A percentile compares a stretch with the other conserved stretches of the same genome.
These are phyloP conservation scores for Zasmidium angulare DNA, from an alignment of 2,329 filamentous ascomycete species.

Conservation along the genomic window DNA sequence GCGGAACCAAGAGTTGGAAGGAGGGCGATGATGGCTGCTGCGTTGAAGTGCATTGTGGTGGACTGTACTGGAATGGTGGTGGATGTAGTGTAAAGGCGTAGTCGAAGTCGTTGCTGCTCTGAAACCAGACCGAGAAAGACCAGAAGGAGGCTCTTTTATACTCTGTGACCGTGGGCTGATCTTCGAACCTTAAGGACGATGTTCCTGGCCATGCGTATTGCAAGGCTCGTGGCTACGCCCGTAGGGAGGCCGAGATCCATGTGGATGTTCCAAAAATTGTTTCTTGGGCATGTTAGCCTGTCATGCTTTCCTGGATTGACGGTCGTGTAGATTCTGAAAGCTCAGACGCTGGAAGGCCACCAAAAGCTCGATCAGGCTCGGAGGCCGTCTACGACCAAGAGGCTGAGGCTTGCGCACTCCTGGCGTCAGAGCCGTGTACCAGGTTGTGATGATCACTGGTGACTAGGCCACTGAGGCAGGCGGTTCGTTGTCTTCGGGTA, in stretches of 20 bases:
- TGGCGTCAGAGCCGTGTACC: neutral
- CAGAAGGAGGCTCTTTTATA: neutral
- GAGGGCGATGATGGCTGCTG: slow-evolving; percentile 3
- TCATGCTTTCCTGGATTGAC: neutral
- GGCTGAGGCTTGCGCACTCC: neutral
- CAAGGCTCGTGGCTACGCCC: neutral
- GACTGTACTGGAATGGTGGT: neutral
- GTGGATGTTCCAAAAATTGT: neutral
- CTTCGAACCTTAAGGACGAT: neutral
- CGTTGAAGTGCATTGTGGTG: slow-evolving; percentile 3
- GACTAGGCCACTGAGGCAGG: neutral
- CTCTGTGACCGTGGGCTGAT: neutral
- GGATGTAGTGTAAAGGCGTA: neutral
- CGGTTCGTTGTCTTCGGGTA: neutral
- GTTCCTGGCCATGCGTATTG: neutral
- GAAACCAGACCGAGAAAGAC: neutral
- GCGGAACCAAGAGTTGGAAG: slow-evolving; percentile 1
- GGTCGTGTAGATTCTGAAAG: neutral
- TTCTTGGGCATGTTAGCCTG: neutral
- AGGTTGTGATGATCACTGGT: neutral
- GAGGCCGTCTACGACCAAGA: neutral
- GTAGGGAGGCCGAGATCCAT: neutral
- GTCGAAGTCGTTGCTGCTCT: neutral
- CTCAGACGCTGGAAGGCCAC: neutral
- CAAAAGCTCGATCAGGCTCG: neutral